A percentile compares a stretch with the other conserved stretches of the same genome.
These are phyloP conservation scores for Phytophthora pinifolia DNA, from an alignment of 352 stramenopile species.

Conservation along the genomic window DNA sequence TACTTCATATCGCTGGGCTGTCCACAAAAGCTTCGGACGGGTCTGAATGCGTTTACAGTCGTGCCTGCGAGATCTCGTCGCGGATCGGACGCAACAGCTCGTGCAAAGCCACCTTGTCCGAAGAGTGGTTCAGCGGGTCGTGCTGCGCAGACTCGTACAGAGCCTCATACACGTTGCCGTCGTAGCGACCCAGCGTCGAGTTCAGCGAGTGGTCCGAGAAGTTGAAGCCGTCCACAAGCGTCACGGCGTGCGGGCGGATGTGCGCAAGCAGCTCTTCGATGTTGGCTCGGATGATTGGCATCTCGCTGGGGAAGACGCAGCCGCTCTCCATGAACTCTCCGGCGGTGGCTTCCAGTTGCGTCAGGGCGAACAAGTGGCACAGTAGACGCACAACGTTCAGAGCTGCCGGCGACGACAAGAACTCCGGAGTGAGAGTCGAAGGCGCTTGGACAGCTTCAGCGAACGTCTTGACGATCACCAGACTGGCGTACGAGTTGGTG, in stretches of 20 bases:
- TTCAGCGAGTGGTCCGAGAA: conserved; percentile 76
- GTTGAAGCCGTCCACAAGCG: conserved; percentile 77
- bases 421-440: conserved; percentile 35
- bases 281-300: conserved; percentile 47
- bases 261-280: conserved; percentile 53
- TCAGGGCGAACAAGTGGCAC: conserved; percentile 76
- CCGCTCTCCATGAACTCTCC: conserved; percentile 69
- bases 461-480: conserved; percentile 55
- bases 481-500: conserved; percentile 53
- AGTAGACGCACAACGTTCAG: conserved; percentile 56
- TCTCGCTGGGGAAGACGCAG: conserved; percentile 42
- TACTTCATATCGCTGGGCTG: too few species aligned
- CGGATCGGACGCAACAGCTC: conserved; percentile 68
- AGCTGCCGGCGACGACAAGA: conserved; percentile 31
- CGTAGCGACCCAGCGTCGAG: conserved; percentile 70
- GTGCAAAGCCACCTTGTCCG: conserved; percentile 61
- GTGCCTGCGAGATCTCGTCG: conserved; percentile 58
- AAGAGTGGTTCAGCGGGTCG: conserved; percentile 61
- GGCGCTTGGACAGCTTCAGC: conserved; percentile 40
- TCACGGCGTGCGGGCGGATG: conserved; percentile 68
- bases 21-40: too few species aligned
- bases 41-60: too few species aligned
- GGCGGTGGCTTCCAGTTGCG: conserved; percentile 59
- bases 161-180: conserved; percentile 76
- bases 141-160: conserved; percentile 58